Base-by-base conservation (phyloP, 768 basidiomycete species). In the Coprinopsis strossmayeri region DNA sequence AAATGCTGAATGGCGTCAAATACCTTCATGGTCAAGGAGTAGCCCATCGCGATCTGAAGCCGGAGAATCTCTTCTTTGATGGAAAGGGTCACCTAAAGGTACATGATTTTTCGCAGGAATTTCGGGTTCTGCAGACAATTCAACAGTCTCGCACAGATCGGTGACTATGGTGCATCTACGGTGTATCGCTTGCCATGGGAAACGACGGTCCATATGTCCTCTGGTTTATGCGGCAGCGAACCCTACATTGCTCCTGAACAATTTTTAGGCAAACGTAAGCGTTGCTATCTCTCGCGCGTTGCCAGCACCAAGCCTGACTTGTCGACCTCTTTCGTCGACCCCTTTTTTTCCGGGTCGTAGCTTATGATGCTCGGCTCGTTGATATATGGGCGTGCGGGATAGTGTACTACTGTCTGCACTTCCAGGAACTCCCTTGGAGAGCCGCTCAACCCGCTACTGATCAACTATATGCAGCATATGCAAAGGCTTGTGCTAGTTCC, bases 161-260 rank as follows among this genome's bases (percentile, higher is more conserved):
- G 95, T 48, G 95, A 99, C 64, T 99, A 97, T 58, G 95, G 95
- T 46, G 96, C 95, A 7, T 96, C 92, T 37, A 97, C 96, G n/a
- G 95, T 99, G 44, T 99, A 97, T 66, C 81, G 95, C 51, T 81
- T 99, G 48, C 96, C 96, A 34, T 99, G 95, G 95, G 94, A 99
- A 70, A 73, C 85, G 46, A 96, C 93, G 34, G 85, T 97, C 42
- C 95, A 99, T 64, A 85, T 97, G 81, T 93, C 90, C 12, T 96
- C 93, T 23, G 95, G 95, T 3, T 77, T 99, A 25, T 99, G 95
- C 59, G 95, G 95, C 21, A 93, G 90, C 59, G 95, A 99, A 63
- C 95, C 95, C 1, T 99, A 99, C 69, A 99, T 99, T 60, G 95
- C 95, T 7, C 96, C 96, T 24, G 95, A 99, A 65, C 91, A 96